phyloP scores from a whole-genome alignment of 306 rosid species.

The Inga laurina region DNA sequence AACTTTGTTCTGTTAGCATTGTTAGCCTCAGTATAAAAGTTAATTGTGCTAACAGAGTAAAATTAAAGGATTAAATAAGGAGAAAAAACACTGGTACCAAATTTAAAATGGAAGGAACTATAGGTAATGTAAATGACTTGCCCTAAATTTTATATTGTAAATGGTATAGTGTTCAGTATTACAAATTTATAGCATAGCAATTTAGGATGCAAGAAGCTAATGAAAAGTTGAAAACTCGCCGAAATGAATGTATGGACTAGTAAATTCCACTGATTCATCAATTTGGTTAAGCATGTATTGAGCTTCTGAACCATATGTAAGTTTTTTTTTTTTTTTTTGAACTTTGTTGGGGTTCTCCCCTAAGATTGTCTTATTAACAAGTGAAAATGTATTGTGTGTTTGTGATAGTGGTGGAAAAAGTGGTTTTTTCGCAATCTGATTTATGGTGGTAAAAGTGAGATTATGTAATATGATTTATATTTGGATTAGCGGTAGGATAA shows the following conservation, averaged over 20 bases:
- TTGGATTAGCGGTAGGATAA: too few relatives aligned
- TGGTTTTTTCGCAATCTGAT: too few relatives aligned
- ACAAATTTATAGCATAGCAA: not conserved
- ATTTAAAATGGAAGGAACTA: too few relatives aligned
- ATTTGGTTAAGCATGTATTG: not conserved
- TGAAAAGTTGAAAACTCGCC: not conserved
- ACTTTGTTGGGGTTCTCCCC: not conserved
- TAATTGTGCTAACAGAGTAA: too few relatives aligned
- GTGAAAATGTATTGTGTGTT: slow-evolving; percentile 27
- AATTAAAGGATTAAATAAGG: too few relatives aligned
- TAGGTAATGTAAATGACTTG: too few relatives aligned
- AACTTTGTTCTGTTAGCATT: too few relatives aligned
- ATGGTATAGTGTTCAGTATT: not conserved
- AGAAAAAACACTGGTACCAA: too few relatives aligned
- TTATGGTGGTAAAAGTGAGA: too few relatives aligned
- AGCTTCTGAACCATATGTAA: not conserved
- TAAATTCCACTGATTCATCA: not conserved
- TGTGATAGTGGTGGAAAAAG: not conserved
- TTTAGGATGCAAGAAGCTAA: not conserved
- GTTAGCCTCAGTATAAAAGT: too few relatives aligned
- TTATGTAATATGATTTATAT: too few relatives aligned
- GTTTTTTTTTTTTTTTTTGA: rapidly evolving
- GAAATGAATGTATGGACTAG: not conserved
- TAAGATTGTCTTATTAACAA: too few relatives aligned
- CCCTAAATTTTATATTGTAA: not conserved